These are phyloP conservation scores for Lithohypha guttulata DNA, from an alignment of 2,329 filamentous ascomycete genomes.

Conservation along the genomic window DNA sequence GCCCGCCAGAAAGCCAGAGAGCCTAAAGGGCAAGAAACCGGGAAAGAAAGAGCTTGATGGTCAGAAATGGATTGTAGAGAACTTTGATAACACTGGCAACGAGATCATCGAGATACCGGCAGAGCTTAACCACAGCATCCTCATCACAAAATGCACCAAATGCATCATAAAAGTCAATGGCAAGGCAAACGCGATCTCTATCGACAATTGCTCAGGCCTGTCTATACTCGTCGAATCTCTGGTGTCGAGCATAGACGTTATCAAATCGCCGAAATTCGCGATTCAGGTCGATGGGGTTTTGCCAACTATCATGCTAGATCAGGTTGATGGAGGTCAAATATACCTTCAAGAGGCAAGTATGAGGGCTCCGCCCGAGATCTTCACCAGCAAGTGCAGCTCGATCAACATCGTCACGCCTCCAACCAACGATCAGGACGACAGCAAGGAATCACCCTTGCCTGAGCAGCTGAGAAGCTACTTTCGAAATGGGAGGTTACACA, in stretches of 20 bases:
- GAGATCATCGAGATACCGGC: conserved; percentile 72
- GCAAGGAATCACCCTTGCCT: conserved; percentile 74
- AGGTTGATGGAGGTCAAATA: conserved; percentile 79
- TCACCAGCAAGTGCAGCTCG: conserved; percentile 75
- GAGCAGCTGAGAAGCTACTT: conserved; percentile 78
- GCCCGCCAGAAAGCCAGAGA: conserved; percentile 77
- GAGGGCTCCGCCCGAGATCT: conserved; percentile 57
- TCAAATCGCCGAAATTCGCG: conserved; percentile 90
- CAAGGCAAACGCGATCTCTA: conserved; percentile 92
- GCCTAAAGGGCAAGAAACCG: conserved; percentile 73
- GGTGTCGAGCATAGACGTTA: conserved; percentile 83
- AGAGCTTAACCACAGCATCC: conserved; percentile 72
- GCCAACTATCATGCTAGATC: conserved; percentile 82
- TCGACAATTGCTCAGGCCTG: conserved; percentile 78
- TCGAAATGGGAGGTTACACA: conserved; percentile 68
- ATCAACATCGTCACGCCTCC: conserved; percentile 80
- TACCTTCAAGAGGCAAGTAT: conserved; percentile 76
- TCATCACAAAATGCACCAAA: conserved; percentile 86
- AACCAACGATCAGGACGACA: conserved; percentile 60
- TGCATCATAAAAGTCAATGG: conserved; percentile 79
- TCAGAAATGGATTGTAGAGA: conserved; percentile 94
- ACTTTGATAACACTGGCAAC: conserved; percentile 65
- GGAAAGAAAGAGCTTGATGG: conserved; percentile 68
- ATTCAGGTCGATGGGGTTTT: conserved; percentile 80
- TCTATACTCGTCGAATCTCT: conserved; percentile 82